Base-by-base conservation (phyloP, 176 grass and related monocot species). In the Rhynchospora tenuis region DNA sequence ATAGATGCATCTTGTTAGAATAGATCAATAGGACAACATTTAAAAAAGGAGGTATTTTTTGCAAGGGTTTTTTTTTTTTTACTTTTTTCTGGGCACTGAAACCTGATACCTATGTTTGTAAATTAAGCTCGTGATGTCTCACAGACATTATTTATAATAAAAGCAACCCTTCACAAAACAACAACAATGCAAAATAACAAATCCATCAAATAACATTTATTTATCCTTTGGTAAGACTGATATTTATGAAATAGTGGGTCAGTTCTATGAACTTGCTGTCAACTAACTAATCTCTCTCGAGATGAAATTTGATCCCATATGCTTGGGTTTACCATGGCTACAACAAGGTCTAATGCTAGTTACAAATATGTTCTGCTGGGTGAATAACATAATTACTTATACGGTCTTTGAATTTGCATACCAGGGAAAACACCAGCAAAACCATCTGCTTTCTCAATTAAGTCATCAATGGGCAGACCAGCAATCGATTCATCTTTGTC, bases 361-460 rank as follows among this genome's bases (percentile, higher is more conserved):
- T 66, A 66, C 12, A 66, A 66, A 15, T 66, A 38, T 7, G 4
- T 38, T 38, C 3, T 38, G 1, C 33, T 38, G 33, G 33, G 33
- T 38, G 33, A n/a, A n/a, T n/a, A n/a, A n/a, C n/a, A n/a, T n/a
- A n/a, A n/a, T n/a, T n/a, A n/a, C n/a, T n/a, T n/a, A n/a, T n/a
- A n/a, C n/a, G 27, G 43, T 59, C 19, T 80, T 80, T 80, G 33
- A 26, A 74, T 57, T 60, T 59, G 77, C 78, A 64, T 88, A 97
- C 94, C 94, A 82, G 94, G 94, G 76, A 97, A 97, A 54, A 97
- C 94, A 57, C 94, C 94, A 85, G 94, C 94, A 91, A 97, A 97
- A 33, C 94, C 94, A 79, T 97, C 94, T 86, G 94, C 94, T 77
- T 97, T 90, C 81, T 97, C 94, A 28, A 97, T 97, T 81, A 97